Evolutionary conservation across 1,284 basidiomycete genomes (phyloP), one percentile per base, ranked within the genome.

Genomic region (Papiliotrema terrestris): DNA sequence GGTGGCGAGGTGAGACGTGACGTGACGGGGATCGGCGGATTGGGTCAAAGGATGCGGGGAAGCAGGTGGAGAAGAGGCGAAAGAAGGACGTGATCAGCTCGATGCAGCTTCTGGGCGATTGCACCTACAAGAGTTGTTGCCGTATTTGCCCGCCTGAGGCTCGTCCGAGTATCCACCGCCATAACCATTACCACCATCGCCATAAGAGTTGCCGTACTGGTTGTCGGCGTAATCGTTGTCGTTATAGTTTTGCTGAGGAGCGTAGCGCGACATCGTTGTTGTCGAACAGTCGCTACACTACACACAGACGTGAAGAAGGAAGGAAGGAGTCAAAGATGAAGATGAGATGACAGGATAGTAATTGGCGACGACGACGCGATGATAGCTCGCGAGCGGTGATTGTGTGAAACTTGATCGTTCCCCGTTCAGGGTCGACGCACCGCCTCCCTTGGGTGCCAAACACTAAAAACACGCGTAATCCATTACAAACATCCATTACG

Each of bases 181-280:
- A 42, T 61, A 57, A n/a, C 57, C 58, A 35, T 63, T 59, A 25
- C 56, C 60, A 26, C 55, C 58, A n/a, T 58, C 51, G 14, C 54
- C 54, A 46, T 65, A 58, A 11, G 58, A 53, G n/a, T 49, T 37
- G 17, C 57, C 57, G 38, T 56, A 52, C 25, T 49, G 32, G 43
- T 58, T 50, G 44, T 60, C 56, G 26, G 47, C 53, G 47, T 65
- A 61, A 8, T 56, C 58, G 42, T 50, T 56, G 55, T 71, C 66
- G 19, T 49, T 55, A 50, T 69, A 68, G 5, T 65, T 63, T 39
- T 63, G 66, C 54, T 68, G 67, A 51, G 69, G 69, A 60, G 15
- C 17, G 20, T 71, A 69, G 39, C 65, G 56, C 45, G 68, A 62
- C 67, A 67, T 66, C 29, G 29, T 32, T 32, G 29, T 32, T 32